A percentile compares a stretch with the other conserved stretches of the same genome.
Evolutionary conservation across 23 red algal genomes (phyloP).

Genomic region (Pyropia haitanensis): DNA sequence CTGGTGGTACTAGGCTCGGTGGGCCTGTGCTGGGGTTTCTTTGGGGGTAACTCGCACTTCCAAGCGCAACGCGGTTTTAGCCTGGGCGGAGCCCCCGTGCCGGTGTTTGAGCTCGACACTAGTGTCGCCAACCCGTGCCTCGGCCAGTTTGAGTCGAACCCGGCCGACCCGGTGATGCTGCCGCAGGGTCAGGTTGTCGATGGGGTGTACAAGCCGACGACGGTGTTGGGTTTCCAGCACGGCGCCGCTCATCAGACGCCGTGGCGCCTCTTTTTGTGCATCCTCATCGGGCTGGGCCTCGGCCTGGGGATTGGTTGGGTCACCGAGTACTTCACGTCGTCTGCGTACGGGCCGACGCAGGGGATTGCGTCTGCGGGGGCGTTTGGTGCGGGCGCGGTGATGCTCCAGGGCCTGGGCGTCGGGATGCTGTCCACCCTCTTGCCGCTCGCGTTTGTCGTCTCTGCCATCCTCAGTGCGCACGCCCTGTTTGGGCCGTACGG

Average conservation of each 20-base stretch:
- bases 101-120: constrained; percentile 4
- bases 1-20: background rate
- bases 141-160: background rate
- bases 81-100: constrained; percentile 9
- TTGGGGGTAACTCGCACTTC: constrained; percentile 43
- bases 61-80: constrained; percentile 12
- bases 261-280: constrained; percentile 39
- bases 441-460: constrained; percentile 20
- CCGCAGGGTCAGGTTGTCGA: constrained; percentile 25
- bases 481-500: constrained; percentile 60
- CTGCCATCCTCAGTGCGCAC: constrained; percentile 42
- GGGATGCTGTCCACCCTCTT: constrained; percentile 37
- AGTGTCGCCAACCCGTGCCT: constrained; percentile 2
- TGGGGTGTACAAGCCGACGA: constrained; percentile 19
- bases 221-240: constrained; percentile 15
- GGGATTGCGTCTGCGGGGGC: constrained; percentile 7
- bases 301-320: constrained; percentile 11
- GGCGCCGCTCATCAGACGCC: constrained; percentile 14
- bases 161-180: constrained; percentile 7
- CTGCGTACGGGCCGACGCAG: constrained; percentile 2
- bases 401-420: constrained; percentile 24
- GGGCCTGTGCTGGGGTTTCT: constrained; percentile 12
- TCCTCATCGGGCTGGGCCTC: constrained; percentile 14
- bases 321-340: constrained; percentile 35
- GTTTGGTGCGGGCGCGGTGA: constrained; percentile 14